These are phyloP conservation scores for Nematodospora anomalae DNA, from an alignment of 1,139 yeast genomes.

Conservation along the genomic window DNA sequence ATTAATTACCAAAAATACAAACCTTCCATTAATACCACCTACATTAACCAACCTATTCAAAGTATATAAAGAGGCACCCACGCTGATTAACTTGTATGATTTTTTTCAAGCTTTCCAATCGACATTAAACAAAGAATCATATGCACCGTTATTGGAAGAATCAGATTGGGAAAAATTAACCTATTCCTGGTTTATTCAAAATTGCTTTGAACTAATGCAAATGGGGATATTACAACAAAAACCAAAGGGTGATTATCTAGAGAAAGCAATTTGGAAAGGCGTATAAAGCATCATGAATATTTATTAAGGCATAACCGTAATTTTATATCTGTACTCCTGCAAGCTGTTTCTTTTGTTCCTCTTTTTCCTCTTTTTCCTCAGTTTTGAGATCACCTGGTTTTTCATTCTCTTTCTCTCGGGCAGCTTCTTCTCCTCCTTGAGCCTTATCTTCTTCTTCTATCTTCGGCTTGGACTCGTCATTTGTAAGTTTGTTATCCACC, in stretches of 20 bases:
- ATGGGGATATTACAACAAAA: constrained; percentile 45
- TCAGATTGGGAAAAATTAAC: constrained; percentile 43
- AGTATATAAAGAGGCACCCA: constrained; percentile 79
- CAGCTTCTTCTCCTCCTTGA: constrained; percentile 13
- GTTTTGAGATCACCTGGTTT: too few relatives aligned
- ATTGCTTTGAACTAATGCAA: constrained; percentile 40
- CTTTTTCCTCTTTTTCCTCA: constrained; percentile 7
- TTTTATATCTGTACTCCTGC: too few relatives aligned
- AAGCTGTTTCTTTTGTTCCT: constrained; percentile 1
- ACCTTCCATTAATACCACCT: constrained; percentile 38
- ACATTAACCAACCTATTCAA: constrained; percentile 59
- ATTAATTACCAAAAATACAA: constrained; percentile 17
- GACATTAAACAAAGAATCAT: constrained; percentile 38
- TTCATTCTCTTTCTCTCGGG: constrained; percentile 13
- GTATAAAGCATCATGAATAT: constrained; percentile 24
- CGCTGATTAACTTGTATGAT: constrained; percentile 72
- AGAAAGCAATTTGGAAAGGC: constrained; percentile 47
- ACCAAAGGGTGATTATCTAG: constrained; percentile 46
- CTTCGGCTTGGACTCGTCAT: constrained; percentile 7
- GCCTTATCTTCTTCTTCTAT: constrained; percentile 16
- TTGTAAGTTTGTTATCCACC: constrained; percentile 4
- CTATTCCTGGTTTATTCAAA: constrained; percentile 45
- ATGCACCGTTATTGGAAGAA: neutral
- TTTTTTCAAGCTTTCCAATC: constrained; percentile 71
- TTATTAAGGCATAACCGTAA: too few relatives aligned